A percentile compares a stretch with the other conserved stretches of the same genome.
Evolutionary conservation across 371 early-diverging fungal genomes (phyloP).

Genomic region (Mucor velutinosus): DNA sequence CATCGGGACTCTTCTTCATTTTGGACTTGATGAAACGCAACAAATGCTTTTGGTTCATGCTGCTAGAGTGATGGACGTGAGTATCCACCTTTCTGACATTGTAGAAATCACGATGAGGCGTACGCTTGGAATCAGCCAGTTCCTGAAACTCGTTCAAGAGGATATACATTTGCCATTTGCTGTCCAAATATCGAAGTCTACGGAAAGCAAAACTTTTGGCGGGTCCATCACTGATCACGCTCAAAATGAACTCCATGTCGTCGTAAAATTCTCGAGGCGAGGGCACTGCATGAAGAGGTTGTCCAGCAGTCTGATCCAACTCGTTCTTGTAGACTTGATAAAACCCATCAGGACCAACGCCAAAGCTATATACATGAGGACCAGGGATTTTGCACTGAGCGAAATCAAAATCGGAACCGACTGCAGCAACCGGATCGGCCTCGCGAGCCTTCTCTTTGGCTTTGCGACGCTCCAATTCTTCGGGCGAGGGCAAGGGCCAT

Average conservation of each 20-base stretch:
- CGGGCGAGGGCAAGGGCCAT: constrained; percentile 62
- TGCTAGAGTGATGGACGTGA: constrained; percentile 95
- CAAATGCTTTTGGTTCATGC: constrained; percentile 99
- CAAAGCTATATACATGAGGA: constrained; percentile 39
- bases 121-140: constrained; percentile 87
- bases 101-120: constrained; percentile 97
- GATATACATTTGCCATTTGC: constrained; percentile 93
- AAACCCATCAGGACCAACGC: constrained; percentile 36
- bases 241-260: constrained; percentile 52
- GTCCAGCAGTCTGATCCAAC: constrained; percentile 16
- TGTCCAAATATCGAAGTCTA: constrained; percentile 92
- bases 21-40: constrained; percentile 97
- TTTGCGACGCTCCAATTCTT: constrained; percentile 49
- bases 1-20: constrained; percentile 81
- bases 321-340: constrained; percentile 35
- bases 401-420: constrained; percentile 66
- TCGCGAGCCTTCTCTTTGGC: constrained; percentile 51
- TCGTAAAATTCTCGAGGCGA: constrained; percentile 69
- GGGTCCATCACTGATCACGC: constrained; percentile 88
- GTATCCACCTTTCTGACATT: constrained; percentile 99
- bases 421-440: constrained; percentile 53
- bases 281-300: constrained; percentile 41
- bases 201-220: constrained; percentile 94
- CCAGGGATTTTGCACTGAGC: constrained; percentile 68
- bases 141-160: constrained; percentile 93